Percentiles rank a stretch among this genome's conserved stretches.
phyloP scores from a whole-genome alignment of 2,329 filamentous ascomycete genomes.

The Pleomassaria siparia region DNA sequence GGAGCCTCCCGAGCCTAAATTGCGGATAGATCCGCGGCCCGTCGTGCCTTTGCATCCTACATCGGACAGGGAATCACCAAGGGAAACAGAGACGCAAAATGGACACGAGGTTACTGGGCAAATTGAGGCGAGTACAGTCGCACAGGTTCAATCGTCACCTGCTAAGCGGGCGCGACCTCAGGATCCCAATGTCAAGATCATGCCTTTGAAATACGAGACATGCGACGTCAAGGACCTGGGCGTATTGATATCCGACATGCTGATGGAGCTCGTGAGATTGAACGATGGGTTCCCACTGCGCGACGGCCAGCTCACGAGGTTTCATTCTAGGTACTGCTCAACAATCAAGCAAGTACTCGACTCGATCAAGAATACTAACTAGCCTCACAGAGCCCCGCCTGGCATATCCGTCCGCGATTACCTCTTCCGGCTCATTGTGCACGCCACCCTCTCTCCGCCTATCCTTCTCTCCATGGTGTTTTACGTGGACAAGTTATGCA shows the following conservation, averaged over 20 bases:
- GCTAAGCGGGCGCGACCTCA: conserved; percentile 36
- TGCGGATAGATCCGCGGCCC: conserved; percentile 39
- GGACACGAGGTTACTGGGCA: conserved; percentile 14
- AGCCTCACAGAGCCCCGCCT: conserved; percentile 63
- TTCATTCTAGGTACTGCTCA: conserved; percentile 77
- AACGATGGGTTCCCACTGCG: conserved; percentile 87
- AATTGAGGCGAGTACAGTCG: conserved; percentile 18
- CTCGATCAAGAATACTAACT: conserved; percentile 7
- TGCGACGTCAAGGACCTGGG: conserved; percentile 86
- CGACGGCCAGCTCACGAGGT: conserved; percentile 84
- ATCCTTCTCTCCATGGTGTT: conserved; percentile 98
- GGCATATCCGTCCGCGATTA: conserved; percentile 96
- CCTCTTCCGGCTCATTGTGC: conserved; percentile 85
- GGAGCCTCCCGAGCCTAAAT: conserved; percentile 37
- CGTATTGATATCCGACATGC: conserved; percentile 88
- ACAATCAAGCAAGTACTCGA: not conserved
- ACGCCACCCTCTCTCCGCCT: conserved; percentile 89
- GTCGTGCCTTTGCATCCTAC: conserved; percentile 22
- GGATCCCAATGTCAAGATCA: conserved; percentile 53
- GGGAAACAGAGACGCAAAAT: conserved; percentile 15
- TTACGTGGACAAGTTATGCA: conserved; percentile 94
- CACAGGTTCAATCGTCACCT: conserved; percentile 23
- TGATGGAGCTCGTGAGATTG: conserved; percentile 88
- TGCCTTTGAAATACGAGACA: conserved; percentile 77
- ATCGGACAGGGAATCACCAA: conserved; percentile 2